Evolutionary conservation across 352 stramenopile species (phyloP).

Genomic region (Albugo candida): DNA sequence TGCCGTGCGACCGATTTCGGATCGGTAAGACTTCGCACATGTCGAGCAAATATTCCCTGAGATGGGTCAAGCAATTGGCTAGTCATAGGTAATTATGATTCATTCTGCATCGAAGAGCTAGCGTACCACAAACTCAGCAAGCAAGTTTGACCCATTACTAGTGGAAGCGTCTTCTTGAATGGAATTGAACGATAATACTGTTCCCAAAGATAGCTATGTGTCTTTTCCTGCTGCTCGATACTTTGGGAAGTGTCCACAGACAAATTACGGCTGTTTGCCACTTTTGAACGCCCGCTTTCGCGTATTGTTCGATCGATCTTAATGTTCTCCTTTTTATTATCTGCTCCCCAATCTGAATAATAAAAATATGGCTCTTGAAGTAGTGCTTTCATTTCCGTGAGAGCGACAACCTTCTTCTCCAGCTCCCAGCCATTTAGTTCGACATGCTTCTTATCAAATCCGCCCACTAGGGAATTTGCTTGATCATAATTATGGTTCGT

Average conservation of each 20-base stretch:
- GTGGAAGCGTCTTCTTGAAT: conserved; percentile 58
- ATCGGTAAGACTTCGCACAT: conserved; percentile 60
- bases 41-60: conserved; percentile 59
- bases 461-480: too few relatives aligned
- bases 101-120: background rate
- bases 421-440: conserved; percentile 23
- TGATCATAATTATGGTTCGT: too few relatives aligned
- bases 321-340: background rate
- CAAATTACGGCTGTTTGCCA: conserved; percentile 9
- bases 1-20: conserved; percentile 38
- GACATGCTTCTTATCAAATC: too few relatives aligned
- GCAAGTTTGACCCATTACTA: conserved; percentile 39
- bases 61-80: background rate
- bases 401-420: conserved; percentile 53
- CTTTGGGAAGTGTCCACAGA: conserved; percentile 5
- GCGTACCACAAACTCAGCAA: conserved; percentile 54
- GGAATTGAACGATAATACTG: conserved; percentile 13
- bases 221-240: conserved; percentile 2
- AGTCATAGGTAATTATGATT: background rate
- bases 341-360: conserved; percentile 41
- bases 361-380: conserved; percentile 54
- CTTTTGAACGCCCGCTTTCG: background rate
- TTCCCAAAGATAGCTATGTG: conserved; percentile 17
- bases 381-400: conserved; percentile 36
- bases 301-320: background rate